phyloP scores from a whole-genome alignment of 1,139 yeast species.

The Magnusiomyces starmeri region DNA sequence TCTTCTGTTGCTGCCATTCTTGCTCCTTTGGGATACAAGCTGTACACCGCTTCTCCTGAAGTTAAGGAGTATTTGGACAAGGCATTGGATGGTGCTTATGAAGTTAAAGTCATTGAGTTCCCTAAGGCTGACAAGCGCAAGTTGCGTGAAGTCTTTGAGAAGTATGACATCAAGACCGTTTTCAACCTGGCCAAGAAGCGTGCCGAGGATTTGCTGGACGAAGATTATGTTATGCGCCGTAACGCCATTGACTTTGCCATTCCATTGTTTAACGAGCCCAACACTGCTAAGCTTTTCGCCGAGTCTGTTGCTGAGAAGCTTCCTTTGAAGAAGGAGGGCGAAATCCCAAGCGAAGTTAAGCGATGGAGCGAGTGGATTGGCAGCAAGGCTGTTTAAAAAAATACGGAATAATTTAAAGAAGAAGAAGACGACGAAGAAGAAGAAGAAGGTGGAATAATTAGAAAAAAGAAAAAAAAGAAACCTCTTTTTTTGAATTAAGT shows the following conservation, averaged over 20 bases:
- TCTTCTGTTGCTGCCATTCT: constrained; percentile 67
- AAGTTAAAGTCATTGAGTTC: constrained; percentile 66
- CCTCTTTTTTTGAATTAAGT: not conserved
- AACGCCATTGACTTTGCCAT: constrained; percentile 97
- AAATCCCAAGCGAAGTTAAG: constrained; percentile 74
- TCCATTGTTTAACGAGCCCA: constrained; percentile 93
- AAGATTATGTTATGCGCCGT: constrained; percentile 96
- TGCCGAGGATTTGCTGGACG: constrained; percentile 76
- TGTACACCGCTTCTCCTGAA: constrained; percentile 64
- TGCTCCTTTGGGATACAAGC: constrained; percentile 70
- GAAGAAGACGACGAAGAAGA: not conserved
- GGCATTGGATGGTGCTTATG: constrained; percentile 31
- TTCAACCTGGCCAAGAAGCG: constrained; percentile 86
- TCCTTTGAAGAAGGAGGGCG: constrained; percentile 41
- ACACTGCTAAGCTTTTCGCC: constrained; percentile 83
- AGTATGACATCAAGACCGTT: constrained; percentile 75
- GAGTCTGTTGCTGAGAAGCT: constrained; percentile 71
- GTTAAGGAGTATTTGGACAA: constrained; percentile 61
- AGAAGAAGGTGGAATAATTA: not conserved
- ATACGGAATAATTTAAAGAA: not conserved
- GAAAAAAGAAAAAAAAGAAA: not conserved
- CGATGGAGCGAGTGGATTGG: constrained; percentile 97
- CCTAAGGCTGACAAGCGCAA: constrained; percentile 91
- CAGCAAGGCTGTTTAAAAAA: constrained; percentile 66
- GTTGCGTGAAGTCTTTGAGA: constrained; percentile 85